phyloP scores from a whole-genome alignment of 768 basidiomycete species.

The Podaxis sp. region DNA sequence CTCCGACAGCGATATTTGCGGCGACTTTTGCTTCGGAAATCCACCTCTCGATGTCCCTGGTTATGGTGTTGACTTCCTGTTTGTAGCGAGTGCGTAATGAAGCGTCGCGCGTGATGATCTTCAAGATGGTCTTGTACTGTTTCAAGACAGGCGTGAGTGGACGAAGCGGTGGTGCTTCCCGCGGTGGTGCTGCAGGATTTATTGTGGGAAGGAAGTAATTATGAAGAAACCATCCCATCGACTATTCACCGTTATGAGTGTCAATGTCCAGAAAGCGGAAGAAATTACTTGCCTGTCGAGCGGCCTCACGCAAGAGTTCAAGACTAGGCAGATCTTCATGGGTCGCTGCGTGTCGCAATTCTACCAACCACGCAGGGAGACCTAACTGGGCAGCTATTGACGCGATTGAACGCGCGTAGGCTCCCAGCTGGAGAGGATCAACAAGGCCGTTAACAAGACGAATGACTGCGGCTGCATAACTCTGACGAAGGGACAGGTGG shows the following conservation, averaged over 20 bases:
- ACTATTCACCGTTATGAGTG: conserved; percentile 39
- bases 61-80: conserved; percentile 44
- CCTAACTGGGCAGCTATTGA: conserved; percentile 85
- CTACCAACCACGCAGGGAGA: conserved; percentile 86
- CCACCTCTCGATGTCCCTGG: conserved; percentile 76
- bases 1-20: conserved; percentile 48
- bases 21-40: conserved; percentile 71
- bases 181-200: conserved; percentile 43
- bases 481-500: conserved; percentile 63
- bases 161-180: conserved; percentile 40
- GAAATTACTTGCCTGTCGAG: conserved; percentile 53
- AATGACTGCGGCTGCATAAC: conserved; percentile 79
- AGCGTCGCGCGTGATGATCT: conserved; percentile 61
- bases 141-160: conserved; percentile 69
- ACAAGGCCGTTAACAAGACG: conserved; percentile 94
- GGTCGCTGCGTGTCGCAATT: conserved; percentile 91
- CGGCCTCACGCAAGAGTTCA: conserved; percentile 73
- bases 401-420: conserved; percentile 88
- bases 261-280: conserved; percentile 7
- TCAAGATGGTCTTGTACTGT: conserved; percentile 70
- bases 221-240: conserved; percentile 78
- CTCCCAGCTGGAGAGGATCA: conserved; percentile 87
- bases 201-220: conserved; percentile 84
- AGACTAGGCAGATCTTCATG: conserved; percentile 93
- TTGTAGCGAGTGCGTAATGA: conserved; percentile 55